Evolutionary conservation across 169 alveolate species (phyloP), one percentile per base, ranked within the genome.

Genomic region (Plasmodium vivax): DNA sequence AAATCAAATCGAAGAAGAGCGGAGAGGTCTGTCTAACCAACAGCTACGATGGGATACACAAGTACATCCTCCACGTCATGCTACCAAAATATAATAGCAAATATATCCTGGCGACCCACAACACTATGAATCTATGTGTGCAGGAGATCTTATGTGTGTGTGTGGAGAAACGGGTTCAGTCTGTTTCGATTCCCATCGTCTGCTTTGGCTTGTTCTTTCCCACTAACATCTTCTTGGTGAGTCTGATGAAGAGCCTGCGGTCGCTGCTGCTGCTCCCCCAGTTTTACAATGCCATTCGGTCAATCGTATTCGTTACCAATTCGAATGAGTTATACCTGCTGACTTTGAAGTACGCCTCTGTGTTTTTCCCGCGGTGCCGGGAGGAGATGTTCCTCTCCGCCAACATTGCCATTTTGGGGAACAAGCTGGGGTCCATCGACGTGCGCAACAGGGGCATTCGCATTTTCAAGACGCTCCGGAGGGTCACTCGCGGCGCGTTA

Each of bases 31-130:
- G 75, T 54, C 16, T 85, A 43, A 85, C 93, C 14, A 85, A 47
- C 23, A 85, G 93, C 45, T 85, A 85, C 80, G 93, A 85, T 32
- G 62, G 43, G 36, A 85, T 85, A 12, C 93, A 85, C 80, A 85
- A 85, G 47, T 85, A 85, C 30, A 62, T 85, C 34, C 62, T 85
- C 5, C 93, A 85, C 34, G 85, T 75, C 3, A 75, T 85, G 93
- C 38, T 85, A 14, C 93, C 93, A 14, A 85, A 85, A 54, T 85
- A 85, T 75, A 85, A 75, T 19, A 85, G 93, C 47, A 85, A 85
- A 38, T 85, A 74, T 75, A 75, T 85, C 58, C 36, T 85, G 51
- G 93, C 93, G 3, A 85, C 93, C 7, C 85, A 85, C 45, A 85
- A 85, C n/a, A 85, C 93, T 1, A 85, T 85, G 85, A 85, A 85